A percentile compares a stretch with the other conserved stretches of the same genome.
Evolutionary conservation across 1,139 yeast species (phyloP).

Genomic region (Saccharomyces hybrid): DNA sequence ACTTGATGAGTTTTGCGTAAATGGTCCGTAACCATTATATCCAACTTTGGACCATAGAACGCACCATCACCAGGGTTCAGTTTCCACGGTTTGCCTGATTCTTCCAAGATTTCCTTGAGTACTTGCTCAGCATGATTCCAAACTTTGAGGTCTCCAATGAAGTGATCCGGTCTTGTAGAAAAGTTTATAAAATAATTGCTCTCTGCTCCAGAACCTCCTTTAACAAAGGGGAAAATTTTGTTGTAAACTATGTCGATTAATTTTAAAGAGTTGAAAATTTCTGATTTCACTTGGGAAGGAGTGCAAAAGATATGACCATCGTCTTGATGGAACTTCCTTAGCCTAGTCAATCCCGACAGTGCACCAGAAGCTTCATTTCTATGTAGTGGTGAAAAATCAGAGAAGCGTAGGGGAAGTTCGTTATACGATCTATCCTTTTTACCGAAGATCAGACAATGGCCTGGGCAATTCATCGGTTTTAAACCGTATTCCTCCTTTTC

Average conservation of each 20-base stretch:
- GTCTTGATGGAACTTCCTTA: constrained; percentile 95
- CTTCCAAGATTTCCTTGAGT: constrained; percentile 56
- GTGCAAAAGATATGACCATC: constrained; percentile 97
- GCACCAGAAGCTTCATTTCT: constrained; percentile 96
- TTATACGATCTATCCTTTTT: constrained; percentile 79
- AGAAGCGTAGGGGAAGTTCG: constrained; percentile 81
- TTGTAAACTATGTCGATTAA: constrained; percentile 68
- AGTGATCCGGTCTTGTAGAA: constrained; percentile 85
- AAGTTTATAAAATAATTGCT: constrained; percentile 59
- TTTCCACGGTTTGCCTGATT: constrained; percentile 59
- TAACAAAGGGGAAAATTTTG: constrained; percentile 61
- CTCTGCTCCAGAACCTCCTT: constrained; percentile 7
- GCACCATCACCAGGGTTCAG: constrained; percentile 94
- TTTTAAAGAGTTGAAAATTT: constrained; percentile 66
- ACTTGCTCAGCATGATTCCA: constrained; percentile 84
- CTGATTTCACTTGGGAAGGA: constrained; percentile 69
- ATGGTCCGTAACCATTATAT: constrained; percentile 77
- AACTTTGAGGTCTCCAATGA: constrained; percentile 70
- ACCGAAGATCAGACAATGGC: constrained; percentile 84
- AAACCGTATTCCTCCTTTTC: constrained; percentile 61
- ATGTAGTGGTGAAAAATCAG: constrained; percentile 91
- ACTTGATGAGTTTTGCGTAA: constrained; percentile 83
- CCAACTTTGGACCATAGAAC: constrained; percentile 95
- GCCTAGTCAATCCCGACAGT: constrained; percentile 86
- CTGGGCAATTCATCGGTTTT: constrained; percentile 99